phyloP scores from a whole-genome alignment of 495 filamentous ascomycete genomes.

The Penicillium psychrofluorescens region DNA sequence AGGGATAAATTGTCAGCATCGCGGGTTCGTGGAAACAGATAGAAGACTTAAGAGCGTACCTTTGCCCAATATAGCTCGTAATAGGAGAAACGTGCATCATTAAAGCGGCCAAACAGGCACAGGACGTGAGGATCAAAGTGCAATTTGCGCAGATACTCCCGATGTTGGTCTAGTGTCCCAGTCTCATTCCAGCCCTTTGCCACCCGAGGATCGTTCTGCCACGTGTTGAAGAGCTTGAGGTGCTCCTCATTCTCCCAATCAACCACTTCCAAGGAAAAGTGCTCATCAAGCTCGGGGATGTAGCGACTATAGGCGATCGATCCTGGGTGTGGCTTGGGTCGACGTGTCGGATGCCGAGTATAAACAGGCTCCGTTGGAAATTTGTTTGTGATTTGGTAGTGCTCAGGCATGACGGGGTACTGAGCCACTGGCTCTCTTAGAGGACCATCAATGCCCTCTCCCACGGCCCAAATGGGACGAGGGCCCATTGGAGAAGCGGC shows the following conservation, averaged over 20 bases:
- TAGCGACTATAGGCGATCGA: conserved; percentile 55
- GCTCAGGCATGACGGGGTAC: too few species aligned
- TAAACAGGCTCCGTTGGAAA: conserved; percentile 16
- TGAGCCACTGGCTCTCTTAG: too few species aligned
- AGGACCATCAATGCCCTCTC: too few species aligned
- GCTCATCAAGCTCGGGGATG: conserved; percentile 55
- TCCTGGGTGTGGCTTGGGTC: conserved; percentile 51
- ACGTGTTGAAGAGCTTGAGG: conserved; percentile 52
- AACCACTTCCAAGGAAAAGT: conserved; percentile 54
- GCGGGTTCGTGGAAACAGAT: too few species aligned
- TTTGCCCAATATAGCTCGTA: conserved; percentile 59
- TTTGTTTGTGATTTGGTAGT: too few species aligned
- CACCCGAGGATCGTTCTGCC: conserved; percentile 67
- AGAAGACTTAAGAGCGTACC: too few species aligned
- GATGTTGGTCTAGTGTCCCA: conserved; percentile 55
- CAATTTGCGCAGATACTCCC: conserved; percentile 47
- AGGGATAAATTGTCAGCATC: conserved; percentile 5
- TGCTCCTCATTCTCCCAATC: conserved; percentile 46
- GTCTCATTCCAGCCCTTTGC: conserved; percentile 64
- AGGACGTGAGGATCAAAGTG: conserved; percentile 53
- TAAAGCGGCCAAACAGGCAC: conserved; percentile 49
- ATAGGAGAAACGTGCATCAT: conserved; percentile 53
- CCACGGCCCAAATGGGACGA: conserved; percentile 40
- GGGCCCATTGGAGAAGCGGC: conserved; percentile 50
- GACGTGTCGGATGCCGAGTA: conserved; percentile 43